Base-by-base conservation (phyloP, 495 filamentous ascomycete genomes). In the Talaromyces wortmannii region DNA sequence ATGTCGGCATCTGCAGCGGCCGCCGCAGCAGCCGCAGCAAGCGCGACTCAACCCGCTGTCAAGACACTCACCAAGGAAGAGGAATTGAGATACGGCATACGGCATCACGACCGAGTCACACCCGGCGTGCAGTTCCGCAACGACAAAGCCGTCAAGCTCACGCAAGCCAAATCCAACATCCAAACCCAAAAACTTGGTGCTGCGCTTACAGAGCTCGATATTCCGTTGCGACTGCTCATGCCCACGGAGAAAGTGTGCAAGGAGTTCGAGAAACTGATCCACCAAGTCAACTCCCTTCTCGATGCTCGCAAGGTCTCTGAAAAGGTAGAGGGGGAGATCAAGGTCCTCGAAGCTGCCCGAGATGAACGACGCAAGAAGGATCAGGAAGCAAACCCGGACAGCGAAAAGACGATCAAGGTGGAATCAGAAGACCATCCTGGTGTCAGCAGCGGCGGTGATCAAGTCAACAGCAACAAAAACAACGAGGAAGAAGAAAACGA, bases 261-360 rank as follows among this genome's bases (percentile, higher is more conserved):
- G 61, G 83, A 84, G 59, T 96, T 91, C 64, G 94, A 97, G 70
- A 74, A 78, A 52, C 76, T 98, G 36, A 84, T 96, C 56, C 74
- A 71, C 23, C 81, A 82, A 13, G 90, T 98, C 45, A 82, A 85
- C 32, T 65, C 79, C 11, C 69, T 98, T 15, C 77, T 98, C 1
- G 94, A 98, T 59, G 75, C 87, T 10, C 76, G 90, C 53, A 97
- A 96, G 71, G 68, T 91, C 8, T 73, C 79, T 5, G 94, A 98
- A 67, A 95, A 95, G 69, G 71, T 96, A 0, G 88, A 92, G 51
- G 83, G 82, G 11, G 94, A 98, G 72, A 83, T 95, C 52, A 83
- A 81, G 55, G 73, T 95, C 2, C 73, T 88, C 47, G 82, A 84
- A 65, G 83, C 82, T 13, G 30, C 83, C 75, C 73, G 76, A 77